These are phyloP conservation scores for Paraurostyla sp. DNA, from an alignment of 73 alveolate species.

Conservation along the genomic window DNA sequence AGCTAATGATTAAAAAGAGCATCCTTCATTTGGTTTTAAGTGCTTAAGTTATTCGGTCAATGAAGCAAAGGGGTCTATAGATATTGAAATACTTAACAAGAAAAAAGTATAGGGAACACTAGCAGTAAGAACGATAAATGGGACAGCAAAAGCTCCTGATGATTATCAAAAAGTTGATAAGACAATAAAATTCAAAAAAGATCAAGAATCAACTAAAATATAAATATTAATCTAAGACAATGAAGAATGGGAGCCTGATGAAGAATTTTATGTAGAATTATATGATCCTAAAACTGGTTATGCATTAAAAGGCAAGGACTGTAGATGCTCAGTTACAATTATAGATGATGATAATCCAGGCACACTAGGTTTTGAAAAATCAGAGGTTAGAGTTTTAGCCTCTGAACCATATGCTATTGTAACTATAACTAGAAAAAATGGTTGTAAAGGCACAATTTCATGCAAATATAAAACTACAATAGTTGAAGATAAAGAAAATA, in stretches of 20 bases:
- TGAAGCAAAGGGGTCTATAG: conserved; percentile 60
- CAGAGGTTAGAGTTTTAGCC: conserved; percentile 10
- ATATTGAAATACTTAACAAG: conserved; percentile 60
- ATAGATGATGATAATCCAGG: conserved; percentile 82
- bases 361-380: conserved; percentile 23
- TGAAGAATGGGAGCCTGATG: conserved; percentile 79
- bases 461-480: conserved; percentile 38
- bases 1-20: background rate
- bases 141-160: conserved; percentile 64
- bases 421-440: conserved; percentile 61
- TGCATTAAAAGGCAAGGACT: conserved; percentile 60
- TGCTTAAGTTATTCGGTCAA: conserved; percentile 75
- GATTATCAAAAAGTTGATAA: conserved; percentile 51
- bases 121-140: conserved; percentile 76
- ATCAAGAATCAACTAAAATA: conserved; percentile 8
- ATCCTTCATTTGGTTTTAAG: conserved; percentile 64
- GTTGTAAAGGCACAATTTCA: conserved; percentile 63
- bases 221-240: conserved; percentile 60
- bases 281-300: conserved; percentile 46
- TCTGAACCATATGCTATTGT: conserved; percentile 37
- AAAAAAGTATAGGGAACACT: background rate
- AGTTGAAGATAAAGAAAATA: conserved; percentile 13
- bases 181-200: conserved; percentile 15
- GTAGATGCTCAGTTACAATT: conserved; percentile 64
- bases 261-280: conserved; percentile 69